phyloP scores from a whole-genome alignment of 2,329 filamentous ascomycete genomes.

The Fusarium haematococcum region DNA sequence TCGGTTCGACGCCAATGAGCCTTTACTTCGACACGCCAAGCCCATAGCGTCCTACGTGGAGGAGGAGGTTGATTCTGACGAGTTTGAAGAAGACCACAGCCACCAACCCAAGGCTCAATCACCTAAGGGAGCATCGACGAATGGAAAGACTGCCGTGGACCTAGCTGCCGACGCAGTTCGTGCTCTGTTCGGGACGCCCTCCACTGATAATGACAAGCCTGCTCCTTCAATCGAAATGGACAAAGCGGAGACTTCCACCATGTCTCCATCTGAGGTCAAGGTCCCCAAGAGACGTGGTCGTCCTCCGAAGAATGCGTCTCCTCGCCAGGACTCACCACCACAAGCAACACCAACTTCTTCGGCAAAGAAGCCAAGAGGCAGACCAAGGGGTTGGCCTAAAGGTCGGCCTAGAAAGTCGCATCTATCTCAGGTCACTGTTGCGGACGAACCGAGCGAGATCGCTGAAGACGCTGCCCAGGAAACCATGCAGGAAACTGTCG shows the following conservation, averaged over 20 bases:
- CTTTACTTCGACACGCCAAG: conserved; percentile 64
- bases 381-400: conserved; percentile 41
- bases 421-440: conserved; percentile 24
- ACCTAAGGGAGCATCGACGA: conserved; percentile 5
- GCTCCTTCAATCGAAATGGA: neutral
- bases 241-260: neutral
- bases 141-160: conserved; percentile 50
- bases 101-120: conserved; percentile 27
- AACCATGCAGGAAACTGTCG: neutral
- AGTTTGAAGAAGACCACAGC: conserved; percentile 58
- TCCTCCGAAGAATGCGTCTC: conserved; percentile 46
- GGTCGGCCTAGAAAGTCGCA: conserved; percentile 46
- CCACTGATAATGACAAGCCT: neutral
- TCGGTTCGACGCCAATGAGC: conserved; percentile 59
- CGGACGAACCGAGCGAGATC: conserved; percentile 1
- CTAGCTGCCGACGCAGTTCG: conserved; percentile 53
- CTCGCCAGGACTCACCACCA: neutral
- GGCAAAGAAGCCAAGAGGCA: conserved; percentile 36
- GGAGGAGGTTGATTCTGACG: conserved; percentile 55
- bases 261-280: conserved; percentile 8
- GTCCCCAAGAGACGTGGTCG: conserved; percentile 45
- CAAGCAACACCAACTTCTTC: conserved; percentile 4
- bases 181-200: conserved; percentile 42
- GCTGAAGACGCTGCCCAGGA: neutral
- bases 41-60: conserved; percentile 65